phyloP scores from a whole-genome alignment of 306 rosid genomes.

The Acacia acuminata region DNA sequence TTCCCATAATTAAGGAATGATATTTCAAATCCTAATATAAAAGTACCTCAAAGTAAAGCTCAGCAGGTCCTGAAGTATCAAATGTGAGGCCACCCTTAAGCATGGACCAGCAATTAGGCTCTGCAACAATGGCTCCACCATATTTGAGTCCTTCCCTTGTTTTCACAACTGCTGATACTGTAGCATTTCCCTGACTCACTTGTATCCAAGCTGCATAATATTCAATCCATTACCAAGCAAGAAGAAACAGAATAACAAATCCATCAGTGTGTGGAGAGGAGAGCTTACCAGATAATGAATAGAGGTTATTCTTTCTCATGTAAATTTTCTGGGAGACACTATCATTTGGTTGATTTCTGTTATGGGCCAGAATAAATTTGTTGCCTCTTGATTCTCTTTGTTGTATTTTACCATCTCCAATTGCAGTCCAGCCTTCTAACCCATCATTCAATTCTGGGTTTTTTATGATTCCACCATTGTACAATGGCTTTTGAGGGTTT shows the following conservation, averaged over 20 bases:
- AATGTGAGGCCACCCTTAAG: constrained; percentile 77
- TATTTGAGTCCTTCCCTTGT: constrained; percentile 41
- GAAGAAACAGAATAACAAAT: not conserved
- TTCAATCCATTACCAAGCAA: constrained; percentile 8
- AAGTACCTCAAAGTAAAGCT: constrained; percentile 70
- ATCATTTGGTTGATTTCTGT: constrained; percentile 47
- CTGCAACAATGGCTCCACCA: constrained; percentile 52
- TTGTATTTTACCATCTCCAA: constrained; percentile 50
- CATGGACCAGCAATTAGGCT: constrained; percentile 77
- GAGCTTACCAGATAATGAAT: constrained; percentile 63
- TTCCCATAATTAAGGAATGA: not conserved
- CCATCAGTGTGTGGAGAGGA: not conserved
- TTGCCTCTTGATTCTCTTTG: constrained; percentile 55
- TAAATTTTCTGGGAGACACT: constrained; percentile 53
- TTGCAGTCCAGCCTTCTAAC: constrained; percentile 58
- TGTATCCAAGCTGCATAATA: constrained; percentile 58
- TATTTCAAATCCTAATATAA: not conserved
- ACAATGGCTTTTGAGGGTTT: constrained; percentile 57
- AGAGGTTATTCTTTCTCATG: constrained; percentile 42
- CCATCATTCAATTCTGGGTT: constrained; percentile 70
- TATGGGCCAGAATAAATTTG: constrained; percentile 54
- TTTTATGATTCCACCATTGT: constrained; percentile 69
- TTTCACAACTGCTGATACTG: constrained; percentile 56
- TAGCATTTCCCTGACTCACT: constrained; percentile 48
- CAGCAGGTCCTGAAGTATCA: constrained; percentile 48